Percentiles rank a stretch among this genome's conserved stretches.
These are phyloP conservation scores for Orbilia blumenaviensis DNA, from an alignment of 2,329 filamentous ascomycete species.

Conservation along the genomic window DNA sequence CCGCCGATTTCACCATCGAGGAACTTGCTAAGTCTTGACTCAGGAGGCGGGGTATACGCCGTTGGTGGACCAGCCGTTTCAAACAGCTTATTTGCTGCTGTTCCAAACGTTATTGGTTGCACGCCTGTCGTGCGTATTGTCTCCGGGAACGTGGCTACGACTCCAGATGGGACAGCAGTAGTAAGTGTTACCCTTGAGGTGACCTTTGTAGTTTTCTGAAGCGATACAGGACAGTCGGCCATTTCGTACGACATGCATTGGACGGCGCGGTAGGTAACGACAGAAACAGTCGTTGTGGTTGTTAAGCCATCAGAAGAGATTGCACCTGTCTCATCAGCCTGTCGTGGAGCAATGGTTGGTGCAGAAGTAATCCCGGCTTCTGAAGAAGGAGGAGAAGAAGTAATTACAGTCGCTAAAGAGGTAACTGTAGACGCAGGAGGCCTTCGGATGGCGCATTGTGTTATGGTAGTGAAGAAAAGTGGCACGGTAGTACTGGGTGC, in stretches of 20 bases:
- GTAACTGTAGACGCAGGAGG: background rate
- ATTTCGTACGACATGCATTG: slow-evolving; percentile 63
- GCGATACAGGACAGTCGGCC: slow-evolving; percentile 65
- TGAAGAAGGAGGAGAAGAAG: too few relatives aligned
- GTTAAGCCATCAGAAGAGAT: slow-evolving; percentile 57
- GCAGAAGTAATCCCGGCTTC: too few relatives aligned
- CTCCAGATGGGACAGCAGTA: slow-evolving; percentile 62
- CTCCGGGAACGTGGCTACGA: slow-evolving; percentile 62
- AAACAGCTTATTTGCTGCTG: slow-evolving; percentile 60
- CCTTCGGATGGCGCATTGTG: slow-evolving; percentile 49
- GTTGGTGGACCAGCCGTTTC: slow-evolving; percentile 63
- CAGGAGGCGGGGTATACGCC: slow-evolving; percentile 61
- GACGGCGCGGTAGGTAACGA: slow-evolving; percentile 63
- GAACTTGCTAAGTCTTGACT: slow-evolving; percentile 55
- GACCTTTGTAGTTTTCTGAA: slow-evolving; percentile 63
- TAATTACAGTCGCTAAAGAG: background rate
- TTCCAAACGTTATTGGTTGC: slow-evolving; percentile 63
- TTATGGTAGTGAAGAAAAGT: slow-evolving; percentile 67
- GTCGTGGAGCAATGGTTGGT: slow-evolving; percentile 16
- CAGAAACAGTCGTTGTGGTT: slow-evolving; percentile 62
- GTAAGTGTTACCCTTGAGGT: slow-evolving; percentile 61
- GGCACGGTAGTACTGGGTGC: slow-evolving; percentile 64
- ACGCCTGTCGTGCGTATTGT: slow-evolving; percentile 59
- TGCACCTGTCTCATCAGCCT: background rate
- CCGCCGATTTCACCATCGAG: slow-evolving; percentile 59